Conservation (phyloP, 108 stramenopile species). For the Nannochloropsis gaditana region DNA sequence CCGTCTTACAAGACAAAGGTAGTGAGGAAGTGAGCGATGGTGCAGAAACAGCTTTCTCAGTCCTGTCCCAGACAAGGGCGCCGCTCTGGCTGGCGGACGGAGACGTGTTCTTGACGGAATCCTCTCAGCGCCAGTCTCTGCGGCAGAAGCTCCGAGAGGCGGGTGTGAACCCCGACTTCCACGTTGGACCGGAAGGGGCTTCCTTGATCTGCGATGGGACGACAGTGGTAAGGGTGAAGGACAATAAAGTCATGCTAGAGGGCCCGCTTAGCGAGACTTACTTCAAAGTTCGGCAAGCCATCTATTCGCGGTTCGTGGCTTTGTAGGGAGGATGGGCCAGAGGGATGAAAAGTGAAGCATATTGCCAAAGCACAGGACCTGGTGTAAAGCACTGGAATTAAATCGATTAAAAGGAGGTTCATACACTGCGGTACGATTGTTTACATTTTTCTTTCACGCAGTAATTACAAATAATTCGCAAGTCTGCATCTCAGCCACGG, state of each 20-base stretch:
- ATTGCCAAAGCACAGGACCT: background rate
- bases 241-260: background rate
- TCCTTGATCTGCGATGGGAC: constrained; percentile 7
- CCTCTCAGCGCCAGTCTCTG: background rate
- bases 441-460: no score
- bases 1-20: background rate
- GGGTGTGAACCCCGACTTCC: background rate
- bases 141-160: background rate
- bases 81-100: constrained; percentile 14
- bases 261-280: background rate
- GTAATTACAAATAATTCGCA: no score
- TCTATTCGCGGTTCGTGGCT: background rate
- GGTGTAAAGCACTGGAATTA: background rate
- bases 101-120: background rate
- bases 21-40: background rate
- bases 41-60: background rate
- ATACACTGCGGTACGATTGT: no score
- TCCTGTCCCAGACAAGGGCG: background rate
- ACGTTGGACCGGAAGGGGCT: background rate
- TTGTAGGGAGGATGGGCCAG: background rate
- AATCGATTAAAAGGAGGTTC: no score
- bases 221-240: constrained; percentile 14
- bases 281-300: background rate
- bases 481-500: no score
- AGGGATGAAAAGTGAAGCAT: background rate